These are phyloP conservation scores for Tylopilus rubrobrunneus DNA, from an alignment of 768 basidiomycete genomes.

Conservation along the genomic window DNA sequence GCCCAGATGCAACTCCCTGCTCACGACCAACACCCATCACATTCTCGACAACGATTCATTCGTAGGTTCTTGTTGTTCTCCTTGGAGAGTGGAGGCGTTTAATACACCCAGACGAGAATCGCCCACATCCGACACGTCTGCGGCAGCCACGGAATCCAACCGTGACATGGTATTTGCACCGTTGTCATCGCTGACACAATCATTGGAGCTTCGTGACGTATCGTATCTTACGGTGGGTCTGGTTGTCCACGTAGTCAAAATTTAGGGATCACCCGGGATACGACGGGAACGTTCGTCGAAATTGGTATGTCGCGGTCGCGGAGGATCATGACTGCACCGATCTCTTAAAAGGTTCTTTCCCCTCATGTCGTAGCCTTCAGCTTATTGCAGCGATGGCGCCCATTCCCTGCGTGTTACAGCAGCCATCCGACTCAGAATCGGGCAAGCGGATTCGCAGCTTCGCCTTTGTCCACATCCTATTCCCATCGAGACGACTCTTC, in stretches of 20 bases:
- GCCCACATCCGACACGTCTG: background rate
- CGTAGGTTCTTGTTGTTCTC: background rate
- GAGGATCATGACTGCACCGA: background rate
- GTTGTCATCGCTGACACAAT: background rate
- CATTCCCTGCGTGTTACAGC: background rate
- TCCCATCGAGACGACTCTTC: background rate
- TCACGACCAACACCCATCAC: background rate
- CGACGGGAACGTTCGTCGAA: background rate
- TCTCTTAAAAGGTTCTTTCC: background rate
- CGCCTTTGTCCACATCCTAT: background rate
- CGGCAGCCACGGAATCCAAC: background rate
- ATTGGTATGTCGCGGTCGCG: background rate
- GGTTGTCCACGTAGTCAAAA: background rate
- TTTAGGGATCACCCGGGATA: background rate
- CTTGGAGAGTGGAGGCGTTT: background rate
- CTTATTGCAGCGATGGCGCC: background rate
- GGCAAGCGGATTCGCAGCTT: conserved; percentile 6
- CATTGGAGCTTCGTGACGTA: background rate
- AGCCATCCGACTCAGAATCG: conserved; percentile 9
- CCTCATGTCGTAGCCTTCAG: background rate
- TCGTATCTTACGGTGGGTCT: background rate
- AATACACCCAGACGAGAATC: background rate
- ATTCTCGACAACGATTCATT: background rate
- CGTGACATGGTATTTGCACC: background rate
- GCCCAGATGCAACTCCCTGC: background rate